Evolutionary conservation across 2,329 filamentous ascomycete species (phyloP).

Genomic region (Elsinoe necatrix): DNA sequence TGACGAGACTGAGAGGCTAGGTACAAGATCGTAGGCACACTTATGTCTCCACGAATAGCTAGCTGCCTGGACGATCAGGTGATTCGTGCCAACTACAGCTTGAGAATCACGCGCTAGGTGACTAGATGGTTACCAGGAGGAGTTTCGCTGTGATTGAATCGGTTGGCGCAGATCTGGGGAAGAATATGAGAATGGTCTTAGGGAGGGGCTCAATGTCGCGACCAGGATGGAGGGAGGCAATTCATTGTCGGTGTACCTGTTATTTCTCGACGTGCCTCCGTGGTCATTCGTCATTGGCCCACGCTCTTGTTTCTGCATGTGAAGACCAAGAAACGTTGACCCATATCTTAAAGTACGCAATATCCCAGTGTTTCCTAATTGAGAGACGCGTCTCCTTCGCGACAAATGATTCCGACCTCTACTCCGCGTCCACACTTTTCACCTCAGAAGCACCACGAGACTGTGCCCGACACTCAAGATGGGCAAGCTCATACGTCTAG

Average conservation of each 20-base stretch:
- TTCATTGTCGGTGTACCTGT: slow-evolving; percentile 9
- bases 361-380: neutral
- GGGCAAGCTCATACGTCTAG: slow-evolving; percentile 92
- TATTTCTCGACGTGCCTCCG: slow-evolving; percentile 8
- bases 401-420: neutral
- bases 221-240: neutral
- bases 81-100: neutral
- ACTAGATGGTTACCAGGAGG: neutral
- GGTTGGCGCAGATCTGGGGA: neutral
- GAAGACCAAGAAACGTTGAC: neutral
- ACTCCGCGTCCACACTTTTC: neutral
- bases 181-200: neutral
- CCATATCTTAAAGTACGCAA: neutral
- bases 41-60: neutral
- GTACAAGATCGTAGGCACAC: neutral
- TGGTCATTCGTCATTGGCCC: slow-evolving; percentile 13
- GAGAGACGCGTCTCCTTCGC: slow-evolving; percentile 8
- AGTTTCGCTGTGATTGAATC: neutral
- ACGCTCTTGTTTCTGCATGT: slow-evolving; percentile 14
- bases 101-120: neutral
- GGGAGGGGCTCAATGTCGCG: neutral
- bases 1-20: neutral
- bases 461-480: slow-evolving; percentile 46
- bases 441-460: neutral
- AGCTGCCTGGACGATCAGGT: slow-evolving; percentile 1